phyloP scores from a whole-genome alignment of 1,139 yeast species.

The Nadsonia starkeyi-henricii region DNA sequence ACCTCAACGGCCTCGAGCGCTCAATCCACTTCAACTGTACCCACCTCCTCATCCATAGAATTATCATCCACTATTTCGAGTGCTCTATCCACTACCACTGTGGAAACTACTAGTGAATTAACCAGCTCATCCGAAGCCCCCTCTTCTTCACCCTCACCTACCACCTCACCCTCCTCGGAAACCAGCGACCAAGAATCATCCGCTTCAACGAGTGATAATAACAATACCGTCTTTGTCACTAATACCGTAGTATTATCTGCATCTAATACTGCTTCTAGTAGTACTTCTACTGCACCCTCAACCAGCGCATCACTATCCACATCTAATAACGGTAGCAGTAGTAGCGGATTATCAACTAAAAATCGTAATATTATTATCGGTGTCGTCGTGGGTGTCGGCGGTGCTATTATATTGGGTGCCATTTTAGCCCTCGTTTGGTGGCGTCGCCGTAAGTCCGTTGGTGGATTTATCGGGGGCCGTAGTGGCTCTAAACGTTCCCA shows the following conservation, averaged over 20 bases:
- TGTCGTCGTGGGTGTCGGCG: slow-evolving; percentile 22
- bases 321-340: slow-evolving; percentile 6
- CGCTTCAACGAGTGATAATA: neutral
- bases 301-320: slow-evolving; percentile 13
- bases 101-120: no score
- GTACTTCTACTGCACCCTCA: slow-evolving; percentile 6
- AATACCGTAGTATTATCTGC: slow-evolving; percentile 5
- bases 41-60: neutral
- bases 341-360: slow-evolving; percentile 17
- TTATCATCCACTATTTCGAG: slow-evolving; percentile 7
- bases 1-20: slow-evolving; percentile 6
- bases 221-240: slow-evolving; percentile 6
- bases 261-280: slow-evolving; percentile 4
- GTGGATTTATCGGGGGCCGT: slow-evolving; percentile 3
- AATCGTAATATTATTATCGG: slow-evolving; percentile 21
- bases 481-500: slow-evolving; percentile 6
- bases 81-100: slow-evolving; percentile 4
- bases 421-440: slow-evolving; percentile 17
- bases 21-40: neutral
- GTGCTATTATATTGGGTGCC: slow-evolving; percentile 17
- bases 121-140: slow-evolving; percentile 5
- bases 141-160: slow-evolving; percentile 2
- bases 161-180: slow-evolving; percentile 2
- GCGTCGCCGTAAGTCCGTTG: slow-evolving; percentile 14
- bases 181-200: slow-evolving; percentile 6